Conservation (phyloP, 768 basidiomycete genomes). For the Dacryopinax spathularia region DNA sequence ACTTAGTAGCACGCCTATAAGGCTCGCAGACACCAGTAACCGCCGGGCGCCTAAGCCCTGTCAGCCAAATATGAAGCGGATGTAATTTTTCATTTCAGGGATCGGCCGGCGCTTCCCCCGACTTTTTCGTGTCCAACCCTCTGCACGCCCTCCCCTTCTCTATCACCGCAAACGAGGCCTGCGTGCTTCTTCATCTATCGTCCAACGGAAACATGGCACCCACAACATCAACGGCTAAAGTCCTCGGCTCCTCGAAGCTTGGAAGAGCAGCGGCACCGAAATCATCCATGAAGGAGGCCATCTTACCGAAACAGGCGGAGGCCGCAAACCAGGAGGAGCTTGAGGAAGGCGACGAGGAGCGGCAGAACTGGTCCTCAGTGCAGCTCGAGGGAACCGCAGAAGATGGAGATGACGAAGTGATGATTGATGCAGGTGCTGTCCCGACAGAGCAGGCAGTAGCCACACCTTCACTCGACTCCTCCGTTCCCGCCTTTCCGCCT, state of each 20-base stretch:
- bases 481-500: constrained; percentile 56
- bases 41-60: constrained; percentile 14
- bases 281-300: background rate
- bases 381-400: constrained; percentile 8
- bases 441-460: constrained; percentile 14
- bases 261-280: background rate
- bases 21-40: too few relatives aligned
- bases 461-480: constrained; percentile 25
- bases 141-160: too few relatives aligned
- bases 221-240: constrained; percentile 3
- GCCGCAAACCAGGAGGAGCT: constrained; percentile 13
- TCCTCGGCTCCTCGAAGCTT: constrained; percentile 7
- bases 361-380: constrained; percentile 19
- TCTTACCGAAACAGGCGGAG: constrained; percentile 7
- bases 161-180: constrained; percentile 2
- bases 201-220: too few relatives aligned
- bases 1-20: constrained; percentile 7
- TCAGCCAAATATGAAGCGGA: constrained; percentile 9
- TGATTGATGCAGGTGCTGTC: constrained; percentile 39
- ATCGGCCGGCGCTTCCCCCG: background rate
- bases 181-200: too few relatives aligned
- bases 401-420: constrained; percentile 45
- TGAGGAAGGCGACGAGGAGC: constrained; percentile 19
- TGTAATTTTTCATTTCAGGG: constrained; percentile 1
- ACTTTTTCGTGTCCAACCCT: background rate